A percentile compares a stretch with the other conserved stretches of the same genome.
These are phyloP conservation scores for Triticum timopheevii DNA, from an alignment of 176 grass and related monocot genomes.

Conservation along the genomic window DNA sequence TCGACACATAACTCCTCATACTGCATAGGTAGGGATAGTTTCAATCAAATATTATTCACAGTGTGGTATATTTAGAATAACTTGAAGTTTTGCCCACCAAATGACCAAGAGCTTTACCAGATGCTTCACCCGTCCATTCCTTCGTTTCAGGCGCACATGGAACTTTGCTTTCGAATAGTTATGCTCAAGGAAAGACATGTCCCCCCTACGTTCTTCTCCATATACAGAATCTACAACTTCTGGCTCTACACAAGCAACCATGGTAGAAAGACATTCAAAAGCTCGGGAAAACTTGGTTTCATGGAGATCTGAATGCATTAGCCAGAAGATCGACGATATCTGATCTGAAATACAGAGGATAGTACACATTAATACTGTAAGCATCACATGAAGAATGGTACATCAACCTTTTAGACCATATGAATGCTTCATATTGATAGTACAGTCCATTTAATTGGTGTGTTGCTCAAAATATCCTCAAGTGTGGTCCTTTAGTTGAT, in stretches of 20 bases:
- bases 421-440: constrained; percentile 13
- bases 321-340: constrained; percentile 92
- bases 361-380: not conserved
- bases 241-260: constrained; percentile 76
- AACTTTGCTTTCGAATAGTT: constrained; percentile 73
- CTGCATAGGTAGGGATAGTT: constrained; percentile 33
- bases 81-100: not conserved
- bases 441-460: constrained; percentile 11
- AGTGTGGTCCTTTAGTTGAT: not conserved
- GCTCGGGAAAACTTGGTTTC: constrained; percentile 64
- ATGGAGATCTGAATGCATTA: constrained; percentile 82
- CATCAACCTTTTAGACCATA: not conserved
- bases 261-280: constrained; percentile 75
- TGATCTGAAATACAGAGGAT: constrained; percentile 61
- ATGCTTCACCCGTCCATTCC: constrained; percentile 88
- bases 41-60: not conserved
- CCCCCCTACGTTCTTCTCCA: constrained; percentile 47
- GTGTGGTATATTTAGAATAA: constrained; percentile 16
- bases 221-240: constrained; percentile 39
- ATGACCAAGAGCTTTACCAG: constrained; percentile 50
- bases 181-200: constrained; percentile 51
- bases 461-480: not conserved
- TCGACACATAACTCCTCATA: constrained; percentile 65
- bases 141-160: constrained; percentile 62
- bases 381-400: not conserved